Conservation (phyloP, 108 stramenopile species). For the Cyclotella cryptica region DNA sequence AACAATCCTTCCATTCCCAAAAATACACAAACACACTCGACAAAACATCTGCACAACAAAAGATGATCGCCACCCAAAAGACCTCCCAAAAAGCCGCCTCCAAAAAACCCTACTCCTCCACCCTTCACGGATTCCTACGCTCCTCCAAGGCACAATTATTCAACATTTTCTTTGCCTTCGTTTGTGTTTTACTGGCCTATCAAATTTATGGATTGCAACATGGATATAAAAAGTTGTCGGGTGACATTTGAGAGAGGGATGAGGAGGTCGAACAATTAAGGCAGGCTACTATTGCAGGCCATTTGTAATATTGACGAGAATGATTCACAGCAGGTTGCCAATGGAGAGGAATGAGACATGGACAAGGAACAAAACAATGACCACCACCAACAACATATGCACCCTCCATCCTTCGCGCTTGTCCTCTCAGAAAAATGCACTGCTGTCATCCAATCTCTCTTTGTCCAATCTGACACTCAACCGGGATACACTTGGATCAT, state of each 20-base stretch:
- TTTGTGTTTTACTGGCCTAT: slow-evolving; percentile 55
- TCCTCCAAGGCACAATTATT: slow-evolving; percentile 51
- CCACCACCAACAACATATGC: neutral
- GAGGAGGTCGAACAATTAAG: slow-evolving; percentile 27
- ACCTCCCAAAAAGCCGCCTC: slow-evolving; percentile 7
- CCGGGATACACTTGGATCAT: slow-evolving; percentile 51
- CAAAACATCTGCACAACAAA: neutral
- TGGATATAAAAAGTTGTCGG: slow-evolving; percentile 43
- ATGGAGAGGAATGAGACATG: no score
- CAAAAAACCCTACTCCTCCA: slow-evolving; percentile 19
- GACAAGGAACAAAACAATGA: slow-evolving; percentile 24
- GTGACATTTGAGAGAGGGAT: slow-evolving; percentile 23
- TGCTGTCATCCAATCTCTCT: slow-evolving; percentile 16
- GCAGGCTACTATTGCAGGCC: slow-evolving; percentile 8
- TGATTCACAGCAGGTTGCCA: no score
- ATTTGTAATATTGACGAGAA: slow-evolving; percentile 1
- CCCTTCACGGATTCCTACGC: slow-evolving; percentile 1
- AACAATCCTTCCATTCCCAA: neutral
- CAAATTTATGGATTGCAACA: slow-evolving; percentile 49
- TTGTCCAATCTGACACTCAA: slow-evolving; percentile 30
- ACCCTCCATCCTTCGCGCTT: slow-evolving; percentile 16
- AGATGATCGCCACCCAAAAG: slow-evolving; percentile 45
- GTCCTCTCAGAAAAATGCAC: slow-evolving; percentile 37
- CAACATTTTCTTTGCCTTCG: slow-evolving; percentile 59
- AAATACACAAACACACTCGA: neutral